Base-by-base conservation (phyloP, 164 flowering plant genomes). In the Tetrastigma voinierianum region DNA sequence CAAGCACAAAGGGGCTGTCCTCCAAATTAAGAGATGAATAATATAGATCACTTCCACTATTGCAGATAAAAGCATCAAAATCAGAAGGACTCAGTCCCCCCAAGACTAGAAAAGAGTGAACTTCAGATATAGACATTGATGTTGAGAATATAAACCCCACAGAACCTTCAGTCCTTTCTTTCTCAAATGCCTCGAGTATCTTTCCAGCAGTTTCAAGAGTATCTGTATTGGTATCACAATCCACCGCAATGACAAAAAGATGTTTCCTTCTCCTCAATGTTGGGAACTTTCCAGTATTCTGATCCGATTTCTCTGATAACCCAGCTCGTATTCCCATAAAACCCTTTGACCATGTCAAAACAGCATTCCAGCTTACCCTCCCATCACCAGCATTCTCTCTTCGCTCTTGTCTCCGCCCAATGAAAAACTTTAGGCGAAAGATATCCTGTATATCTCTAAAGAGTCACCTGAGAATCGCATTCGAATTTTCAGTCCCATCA, bases 11-110 rank as follows among this genome's bases (percentile, higher is more conserved):
- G 9, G 87, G 86, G 47, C 78, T 72, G 24, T 82, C 91, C 45
- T 88, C 98, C 15, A 87, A 64, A 70, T 72, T 83, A 6, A 68
- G 61, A 65, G 90, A 82, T 40, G 97, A 80, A 73, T 90, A 96
- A 76, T n/a, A 96, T 63, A 96, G 78, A 47, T 91, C 96, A 72
- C 98, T 83, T n/a, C 99, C 99, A 74, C 97, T 96, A 62, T 84
- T 93, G 82, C 99, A 91, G 18, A 96, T 82, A 69, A 84, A 87
- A 21, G 98, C 99, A 81, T 92, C 96, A 81, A 90, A n/a, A 72
- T 88, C 91, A 57, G 70, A 72, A 56, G 85, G 77, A 58, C 69
- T 87, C 52, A 87, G 61, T 15, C 91, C 93, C 49, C 81, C 89
- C n/a, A 86, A 78, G 21, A 72, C 65, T 62, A 96, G 73, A 67